Base-by-base conservation (phyloP, 495 filamentous ascomycete species). In the Daldinia vernicosa region DNA sequence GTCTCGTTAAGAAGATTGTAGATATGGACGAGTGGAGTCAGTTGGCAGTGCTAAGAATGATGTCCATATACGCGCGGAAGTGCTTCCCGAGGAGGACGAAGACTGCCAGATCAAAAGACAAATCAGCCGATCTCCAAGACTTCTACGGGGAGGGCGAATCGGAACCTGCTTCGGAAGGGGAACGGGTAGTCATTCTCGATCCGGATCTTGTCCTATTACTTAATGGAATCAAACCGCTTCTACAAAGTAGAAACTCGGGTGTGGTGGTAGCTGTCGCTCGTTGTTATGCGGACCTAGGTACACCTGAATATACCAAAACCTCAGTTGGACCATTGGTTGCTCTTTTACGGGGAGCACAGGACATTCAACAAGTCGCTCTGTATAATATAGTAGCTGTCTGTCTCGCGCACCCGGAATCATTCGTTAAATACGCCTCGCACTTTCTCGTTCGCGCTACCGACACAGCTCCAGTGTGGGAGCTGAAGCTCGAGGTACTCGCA, bases 11-110 rank as follows among this genome's bases (percentile, higher is more conserved):
- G 78, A 97, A 97, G 83, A 81, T 98, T 30, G 92, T 98, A 28
- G 95, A 98, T 75, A 99, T 99, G 95, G 95, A 99, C 79, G 95
- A 99, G 79, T 99, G 95, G 95, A 90, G 93, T 50, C 95, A 99
- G 79, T 78, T 98, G 2, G 90, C 91, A 0, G 92, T 91, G 9
- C 70, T 98, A 71, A 87, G 89, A 51, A 80, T 98, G 64, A 88
- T 98, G 87, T 91, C 89, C 5, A 77, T 89, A 27, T 99, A 99
- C 74, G 89, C 92, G 5, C 88, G 95, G 27, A 89, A 88, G 80
- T 98, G 93, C 81, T 99, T 99, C 74, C 95, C 95, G 4, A 84
- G 84, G 33, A 87, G 88, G 78, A 92, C 82, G 3, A 90, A 85
- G 67, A 85, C 80, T 24, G 76, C 81, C 0, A 83, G 79, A 67